These are phyloP conservation scores for Apiospora marii DNA, from an alignment of 2,329 filamentous ascomycete genomes.

Conservation along the genomic window DNA sequence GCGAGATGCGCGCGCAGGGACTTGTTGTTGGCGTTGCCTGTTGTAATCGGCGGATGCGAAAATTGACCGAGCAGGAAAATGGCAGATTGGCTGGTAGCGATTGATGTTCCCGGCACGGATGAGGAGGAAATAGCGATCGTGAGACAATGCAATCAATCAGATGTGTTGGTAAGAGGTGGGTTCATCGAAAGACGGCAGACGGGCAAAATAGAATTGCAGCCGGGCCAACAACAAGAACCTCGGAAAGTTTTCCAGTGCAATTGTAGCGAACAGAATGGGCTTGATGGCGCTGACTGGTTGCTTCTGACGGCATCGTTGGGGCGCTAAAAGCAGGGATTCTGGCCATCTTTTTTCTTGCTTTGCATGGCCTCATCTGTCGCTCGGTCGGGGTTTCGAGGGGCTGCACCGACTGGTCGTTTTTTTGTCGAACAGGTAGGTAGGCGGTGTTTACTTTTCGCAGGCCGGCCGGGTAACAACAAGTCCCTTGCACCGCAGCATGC, in stretches of 20 bases:
- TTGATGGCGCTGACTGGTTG: conserved; percentile 20
- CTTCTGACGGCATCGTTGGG: conserved; percentile 5
- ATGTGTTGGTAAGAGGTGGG: neutral
- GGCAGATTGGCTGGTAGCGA: neutral
- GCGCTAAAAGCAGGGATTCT: conserved; percentile 23
- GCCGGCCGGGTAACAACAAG: conserved; percentile 17
- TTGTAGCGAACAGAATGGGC: conserved; percentile 1
- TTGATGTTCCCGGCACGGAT: conserved; percentile 2
- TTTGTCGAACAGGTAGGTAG: neutral
- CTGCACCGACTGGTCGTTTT: conserved; percentile 2
- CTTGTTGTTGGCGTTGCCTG: conserved; percentile 13
- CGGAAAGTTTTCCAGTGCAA: conserved; percentile 18
- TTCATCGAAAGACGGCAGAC: conserved; percentile 3
- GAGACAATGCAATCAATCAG: neutral
- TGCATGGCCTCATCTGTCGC: conserved; percentile 9
- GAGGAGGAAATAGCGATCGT: conserved; percentile 9
- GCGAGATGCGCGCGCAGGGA: conserved; percentile 15
- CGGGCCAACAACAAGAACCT: conserved; percentile 11
- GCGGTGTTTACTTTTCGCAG: conserved; percentile 17
- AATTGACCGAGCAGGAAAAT: neutral
- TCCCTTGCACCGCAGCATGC: neutral
- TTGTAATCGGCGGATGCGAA: neutral
- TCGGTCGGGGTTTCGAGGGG: conserved; percentile 23
- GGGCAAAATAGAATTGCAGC: conserved; percentile 13
- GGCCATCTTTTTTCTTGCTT: conserved; percentile 17